Percentiles rank a stretch among this genome's conserved stretches.
phyloP scores from a whole-genome alignment of 2,329 filamentous ascomycete species.

The Eutypella sp. region DNA sequence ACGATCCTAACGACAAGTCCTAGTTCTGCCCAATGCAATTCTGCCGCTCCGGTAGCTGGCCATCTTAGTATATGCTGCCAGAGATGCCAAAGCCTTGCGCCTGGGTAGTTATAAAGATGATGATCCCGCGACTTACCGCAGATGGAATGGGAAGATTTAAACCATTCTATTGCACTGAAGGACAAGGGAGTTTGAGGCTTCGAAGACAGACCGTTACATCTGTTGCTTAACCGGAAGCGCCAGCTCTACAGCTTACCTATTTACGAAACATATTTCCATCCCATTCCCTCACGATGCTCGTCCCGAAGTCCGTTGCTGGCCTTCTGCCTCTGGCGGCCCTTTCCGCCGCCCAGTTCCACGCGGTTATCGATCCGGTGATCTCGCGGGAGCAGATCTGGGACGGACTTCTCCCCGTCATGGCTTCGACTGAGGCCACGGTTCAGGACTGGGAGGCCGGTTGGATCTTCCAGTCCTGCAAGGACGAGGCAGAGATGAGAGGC shows the following conservation, averaged over 20 bases:
- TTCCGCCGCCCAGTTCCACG: not conserved
- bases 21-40: too few relatives aligned
- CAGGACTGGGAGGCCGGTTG: conserved; percentile 14
- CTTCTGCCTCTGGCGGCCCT: not conserved
- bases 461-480: conserved; percentile 18
- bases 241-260: not conserved
- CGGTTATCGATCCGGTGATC: not conserved
- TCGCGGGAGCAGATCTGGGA: not conserved
- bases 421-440: not conserved
- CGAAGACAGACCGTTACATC: too few relatives aligned
- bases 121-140: too few relatives aligned
- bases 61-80: too few relatives aligned
- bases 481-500: conserved; percentile 5
- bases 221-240: not conserved
- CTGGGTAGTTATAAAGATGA: too few relatives aligned
- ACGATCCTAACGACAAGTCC: not conserved
- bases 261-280: too few relatives aligned
- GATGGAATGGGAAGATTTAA: too few relatives aligned
- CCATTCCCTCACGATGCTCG: not conserved
- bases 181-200: too few relatives aligned
- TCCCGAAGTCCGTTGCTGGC: not conserved
- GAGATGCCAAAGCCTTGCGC: too few relatives aligned
- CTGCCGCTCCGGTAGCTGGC: too few relatives aligned
- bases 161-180: too few relatives aligned
- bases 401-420: not conserved